These are phyloP conservation scores for Rhizophlyctis rosea DNA, from an alignment of 192 early-diverging fungal genomes.

Conservation along the genomic window DNA sequence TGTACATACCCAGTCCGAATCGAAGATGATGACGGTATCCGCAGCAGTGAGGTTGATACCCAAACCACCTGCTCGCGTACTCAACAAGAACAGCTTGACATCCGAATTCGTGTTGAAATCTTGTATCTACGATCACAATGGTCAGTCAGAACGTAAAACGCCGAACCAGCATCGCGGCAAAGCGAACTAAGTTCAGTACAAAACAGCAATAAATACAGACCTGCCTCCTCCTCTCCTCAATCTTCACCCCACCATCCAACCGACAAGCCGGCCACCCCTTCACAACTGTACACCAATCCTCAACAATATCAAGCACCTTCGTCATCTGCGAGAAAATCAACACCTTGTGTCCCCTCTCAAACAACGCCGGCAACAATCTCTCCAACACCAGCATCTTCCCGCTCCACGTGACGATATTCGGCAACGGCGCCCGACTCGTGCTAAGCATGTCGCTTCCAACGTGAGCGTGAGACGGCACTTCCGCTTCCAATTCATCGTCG, in stretches of 20 bases:
- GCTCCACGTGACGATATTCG: conserved; percentile 59
- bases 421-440: conserved; percentile 21
- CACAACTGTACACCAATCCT: conserved; percentile 33
- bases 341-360: conserved; percentile 83
- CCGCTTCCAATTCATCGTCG: conserved; percentile 24
- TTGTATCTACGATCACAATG: conserved; percentile 32
- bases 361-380: conserved; percentile 73
- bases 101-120: conserved; percentile 44
- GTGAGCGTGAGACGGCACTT: neutral
- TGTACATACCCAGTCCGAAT: conserved; percentile 67
- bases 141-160: conserved; percentile 15
- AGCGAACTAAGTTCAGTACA: no score
- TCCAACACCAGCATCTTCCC: conserved; percentile 90
- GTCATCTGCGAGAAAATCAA: conserved; percentile 94
- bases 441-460: neutral
- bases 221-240: conserved; percentile 38
- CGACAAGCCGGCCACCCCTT: conserved; percentile 38
- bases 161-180: neutral
- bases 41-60: conserved; percentile 96
- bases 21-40: conserved; percentile 95
- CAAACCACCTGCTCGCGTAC: conserved; percentile 91
- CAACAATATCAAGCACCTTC: conserved; percentile 84
- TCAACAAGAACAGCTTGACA: conserved; percentile 74
- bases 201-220: no score
- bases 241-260: conserved; percentile 45